A percentile compares a stretch with the other conserved stretches of the same genome.
Evolutionary conservation across 2,329 filamentous ascomycete genomes (phyloP).

Genomic region (Alternaria hordeiaustralica): DNA sequence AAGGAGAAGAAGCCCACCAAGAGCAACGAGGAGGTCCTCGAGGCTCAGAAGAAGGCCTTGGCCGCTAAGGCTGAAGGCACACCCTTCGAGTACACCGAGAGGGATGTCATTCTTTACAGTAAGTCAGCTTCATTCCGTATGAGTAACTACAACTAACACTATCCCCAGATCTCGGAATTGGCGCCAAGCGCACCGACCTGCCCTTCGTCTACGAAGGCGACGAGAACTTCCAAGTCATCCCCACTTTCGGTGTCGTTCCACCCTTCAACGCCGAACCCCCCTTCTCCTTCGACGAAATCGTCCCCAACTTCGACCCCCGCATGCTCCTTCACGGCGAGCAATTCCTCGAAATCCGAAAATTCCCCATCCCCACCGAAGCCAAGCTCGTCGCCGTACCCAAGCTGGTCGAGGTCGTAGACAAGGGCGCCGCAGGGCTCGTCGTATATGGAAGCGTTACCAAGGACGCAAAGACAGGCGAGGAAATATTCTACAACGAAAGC

Average conservation of each 20-base stretch:
- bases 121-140: conserved; percentile 19
- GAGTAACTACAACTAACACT: conserved; percentile 23
- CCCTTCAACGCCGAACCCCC: conserved; percentile 83
- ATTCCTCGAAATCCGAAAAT: conserved; percentile 92
- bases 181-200: conserved; percentile 88
- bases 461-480: conserved; percentile 82
- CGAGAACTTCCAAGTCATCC: conserved; percentile 91
- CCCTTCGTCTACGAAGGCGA: conserved; percentile 87
- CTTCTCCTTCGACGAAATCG: conserved; percentile 79
- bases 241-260: conserved; percentile 97
- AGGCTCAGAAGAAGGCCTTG: conserved; percentile 78
- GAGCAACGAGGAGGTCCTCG: conserved; percentile 71
- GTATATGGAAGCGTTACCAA: conserved; percentile 82
- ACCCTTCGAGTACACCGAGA: conserved; percentile 82
- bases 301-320: conserved; percentile 97
- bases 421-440: conserved; percentile 86
- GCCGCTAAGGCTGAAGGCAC: conserved; percentile 74
- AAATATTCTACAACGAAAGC: conserved; percentile 95
- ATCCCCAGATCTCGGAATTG: conserved; percentile 74
- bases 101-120: conserved; percentile 90
- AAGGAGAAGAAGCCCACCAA: conserved; percentile 54
- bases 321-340: conserved; percentile 99
- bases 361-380: conserved; percentile 85
- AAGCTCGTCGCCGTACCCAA: conserved; percentile 77
- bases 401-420: conserved; percentile 94